Evolutionary conservation across 2,329 filamentous ascomycete genomes (phyloP), one percentile per base, ranked within the genome.

Genomic region (Cadophora sp.): DNA sequence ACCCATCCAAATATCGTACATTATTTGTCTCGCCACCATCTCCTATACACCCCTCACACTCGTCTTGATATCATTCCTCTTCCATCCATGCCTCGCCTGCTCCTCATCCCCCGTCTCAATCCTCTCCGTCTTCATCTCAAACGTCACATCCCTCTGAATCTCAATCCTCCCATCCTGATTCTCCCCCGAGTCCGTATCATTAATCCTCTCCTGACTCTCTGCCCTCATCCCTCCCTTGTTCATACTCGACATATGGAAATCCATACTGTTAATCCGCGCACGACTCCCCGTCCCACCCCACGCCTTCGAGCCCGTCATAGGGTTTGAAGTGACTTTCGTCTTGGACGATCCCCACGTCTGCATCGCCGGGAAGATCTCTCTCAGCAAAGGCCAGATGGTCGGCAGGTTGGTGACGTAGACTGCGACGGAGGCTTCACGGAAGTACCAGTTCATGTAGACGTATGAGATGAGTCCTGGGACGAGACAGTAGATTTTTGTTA

Each of bases 341-440:
- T 48, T 46, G 16, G 58, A 61, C 19, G 58, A 61, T 29, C 58
- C 58, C 58, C 58, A 61, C 6, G 58, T 48, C 58, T 61, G 58
- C 48, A 67, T 46, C 26, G 55, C 29, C 11, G 71, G 71, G 69
- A 82, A 77, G 67, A 78, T 77, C 68, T 83, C 80, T 64, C 81
- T 79, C 53, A 86, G 73, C 14, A 86, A 77, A 1, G 83, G 81
- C 83, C 84, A 86, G 37, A 86, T 79, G 37, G 81, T 78, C 1
- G 83, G 84, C 1, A 85, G 74, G 70, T 86, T 86, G 65, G 82
- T 80, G 22, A 86, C 83, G 69, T 83, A 83, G 4, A 86, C 79
- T 4, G 83, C 83, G 4, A 85, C 82, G n/a, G 79, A 81, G 16
- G 83, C 81, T 77, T 86, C 84, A 61, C 84, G 79, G 29, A 81